Evolutionary conservation across 768 basidiomycete genomes (phyloP).

Genomic region (Amanita pseudoporphyria): DNA sequence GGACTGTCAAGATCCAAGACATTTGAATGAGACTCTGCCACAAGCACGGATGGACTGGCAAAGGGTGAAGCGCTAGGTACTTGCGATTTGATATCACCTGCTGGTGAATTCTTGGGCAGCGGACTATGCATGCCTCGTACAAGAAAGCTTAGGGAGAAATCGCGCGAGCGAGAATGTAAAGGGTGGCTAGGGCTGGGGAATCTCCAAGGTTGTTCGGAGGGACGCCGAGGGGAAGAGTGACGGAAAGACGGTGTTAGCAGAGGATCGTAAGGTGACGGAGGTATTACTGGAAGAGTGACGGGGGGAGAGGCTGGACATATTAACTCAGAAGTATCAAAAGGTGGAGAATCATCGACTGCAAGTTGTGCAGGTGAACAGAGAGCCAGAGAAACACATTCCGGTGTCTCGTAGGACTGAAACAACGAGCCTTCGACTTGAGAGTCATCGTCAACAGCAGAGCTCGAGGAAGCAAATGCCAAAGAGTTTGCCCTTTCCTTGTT

Average conservation of each 20-base stretch:
- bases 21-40: conserved; percentile 13
- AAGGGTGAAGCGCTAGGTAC: conserved; percentile 27
- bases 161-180: conserved; percentile 52
- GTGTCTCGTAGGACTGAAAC: conserved; percentile 13
- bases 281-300: conserved; percentile 26
- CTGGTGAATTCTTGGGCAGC: conserved; percentile 23
- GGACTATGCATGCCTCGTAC: conserved; percentile 44
- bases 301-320: conserved; percentile 20
- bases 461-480: conserved; percentile 17
- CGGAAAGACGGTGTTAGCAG: conserved; percentile 67
- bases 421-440: conserved; percentile 9
- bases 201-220: conserved; percentile 76
- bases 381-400: conserved; percentile 26
- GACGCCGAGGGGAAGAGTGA: conserved; percentile 65
- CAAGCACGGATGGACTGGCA: conserved; percentile 15
- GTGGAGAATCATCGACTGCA: conserved; percentile 12
- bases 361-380: conserved; percentile 25
- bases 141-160: conserved; percentile 58
- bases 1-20: conserved; percentile 21
- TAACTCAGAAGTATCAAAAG: conserved; percentile 15
- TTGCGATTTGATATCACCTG: conserved; percentile 21
- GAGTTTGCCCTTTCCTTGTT: conserved; percentile 12
- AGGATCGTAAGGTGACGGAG: conserved; percentile 71
- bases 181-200: conserved; percentile 76
- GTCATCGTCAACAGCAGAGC: conserved; percentile 15